Evolutionary conservation across 2,329 filamentous ascomycete species (phyloP).

Genomic region (Aspergillus sp.): DNA sequence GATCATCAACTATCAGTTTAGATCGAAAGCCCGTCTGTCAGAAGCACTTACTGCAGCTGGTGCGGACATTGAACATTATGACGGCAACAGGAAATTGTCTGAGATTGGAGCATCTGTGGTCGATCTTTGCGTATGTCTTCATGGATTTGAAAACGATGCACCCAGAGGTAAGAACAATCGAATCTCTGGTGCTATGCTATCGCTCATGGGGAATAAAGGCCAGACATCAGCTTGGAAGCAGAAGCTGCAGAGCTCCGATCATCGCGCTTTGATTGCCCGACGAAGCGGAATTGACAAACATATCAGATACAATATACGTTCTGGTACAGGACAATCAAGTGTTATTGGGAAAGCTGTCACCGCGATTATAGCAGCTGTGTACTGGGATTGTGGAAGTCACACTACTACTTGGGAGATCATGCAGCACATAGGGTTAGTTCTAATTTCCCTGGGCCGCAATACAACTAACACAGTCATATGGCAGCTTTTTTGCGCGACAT

Average conservation of each 20-base stretch:
- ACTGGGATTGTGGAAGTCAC: not conserved
- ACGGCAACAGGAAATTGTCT: not conserved
- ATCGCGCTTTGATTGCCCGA: not conserved
- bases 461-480: not conserved
- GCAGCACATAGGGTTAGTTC: not conserved
- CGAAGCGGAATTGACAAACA: not conserved
- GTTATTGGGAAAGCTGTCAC: not conserved
- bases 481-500: not conserved
- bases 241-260: not conserved
- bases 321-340: not conserved
- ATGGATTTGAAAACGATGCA: not conserved
- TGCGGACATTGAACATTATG: not conserved
- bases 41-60: not conserved
- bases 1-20: not conserved
- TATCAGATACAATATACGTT: not conserved
- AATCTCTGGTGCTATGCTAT: not conserved
- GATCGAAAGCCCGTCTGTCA: not conserved
- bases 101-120: not conserved
- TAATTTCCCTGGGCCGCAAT: not conserved
- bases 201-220: not conserved
- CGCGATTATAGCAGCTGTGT: not conserved
- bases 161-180: not conserved
- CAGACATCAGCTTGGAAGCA: not conserved
- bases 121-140: not conserved
- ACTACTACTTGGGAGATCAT: not conserved